These are phyloP conservation scores for Laetiporus sulphureus DNA, from an alignment of 1,284 basidiomycete species.

Conservation along the genomic window DNA sequence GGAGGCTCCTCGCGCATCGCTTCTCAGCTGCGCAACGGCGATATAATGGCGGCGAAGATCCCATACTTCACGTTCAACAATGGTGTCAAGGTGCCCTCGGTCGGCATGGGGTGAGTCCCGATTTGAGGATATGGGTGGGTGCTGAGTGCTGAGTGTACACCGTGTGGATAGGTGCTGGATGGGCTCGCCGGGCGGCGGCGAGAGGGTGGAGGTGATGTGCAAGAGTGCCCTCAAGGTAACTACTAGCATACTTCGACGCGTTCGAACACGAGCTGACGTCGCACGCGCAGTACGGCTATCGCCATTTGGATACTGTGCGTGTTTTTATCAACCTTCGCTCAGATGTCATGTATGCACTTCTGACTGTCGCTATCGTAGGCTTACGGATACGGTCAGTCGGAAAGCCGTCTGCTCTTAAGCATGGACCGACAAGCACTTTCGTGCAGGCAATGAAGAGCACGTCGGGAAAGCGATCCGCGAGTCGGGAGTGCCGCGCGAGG, in stretches of 20 bases:
- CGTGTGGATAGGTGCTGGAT: constrained; percentile 21
- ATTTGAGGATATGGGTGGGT: no score
- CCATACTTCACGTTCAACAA: constrained; percentile 7
- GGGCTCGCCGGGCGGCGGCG: constrained; percentile 16
- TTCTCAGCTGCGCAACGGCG: background rate
- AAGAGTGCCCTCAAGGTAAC: constrained; percentile 17
- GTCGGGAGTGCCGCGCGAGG: constrained; percentile 32
- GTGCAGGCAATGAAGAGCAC: constrained; percentile 30
- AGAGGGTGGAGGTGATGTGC: constrained; percentile 16
- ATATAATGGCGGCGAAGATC: constrained; percentile 3
- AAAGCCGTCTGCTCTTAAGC: no score
- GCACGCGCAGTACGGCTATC: constrained; percentile 14
- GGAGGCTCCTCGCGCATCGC: no score
- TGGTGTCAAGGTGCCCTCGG: constrained; percentile 11
- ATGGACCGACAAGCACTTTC: no score
- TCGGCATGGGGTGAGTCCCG: constrained; percentile 18
- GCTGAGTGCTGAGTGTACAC: background rate
- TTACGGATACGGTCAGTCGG: constrained; percentile 16
- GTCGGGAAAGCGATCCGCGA: constrained; percentile 37
- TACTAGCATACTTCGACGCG: background rate
- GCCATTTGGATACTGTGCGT: constrained; percentile 19
- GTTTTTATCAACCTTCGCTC: no score
- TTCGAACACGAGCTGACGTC: background rate
- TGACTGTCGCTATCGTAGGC: constrained; percentile 9
- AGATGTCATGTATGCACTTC: no score